Evolutionary conservation across 2,329 filamentous ascomycete species (phyloP), one percentile per base, ranked within the genome.

Genomic region (Dendrostoma leiphaemia): DNA sequence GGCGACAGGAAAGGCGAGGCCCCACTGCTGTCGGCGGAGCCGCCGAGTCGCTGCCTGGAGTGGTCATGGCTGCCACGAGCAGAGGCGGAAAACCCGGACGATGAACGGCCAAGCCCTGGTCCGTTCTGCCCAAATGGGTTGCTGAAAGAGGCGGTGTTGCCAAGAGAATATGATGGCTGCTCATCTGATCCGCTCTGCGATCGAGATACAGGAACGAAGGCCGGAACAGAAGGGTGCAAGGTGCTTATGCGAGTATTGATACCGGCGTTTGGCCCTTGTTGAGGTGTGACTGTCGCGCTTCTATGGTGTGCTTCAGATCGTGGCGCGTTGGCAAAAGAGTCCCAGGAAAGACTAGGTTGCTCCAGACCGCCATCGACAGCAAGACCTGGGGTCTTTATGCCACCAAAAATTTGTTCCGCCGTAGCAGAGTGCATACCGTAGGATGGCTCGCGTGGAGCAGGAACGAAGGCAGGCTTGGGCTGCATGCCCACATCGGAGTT

Each of bases 371-470:
- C 45, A 37, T 29, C 23, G 19, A 34, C 26, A 6, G 6, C 15
- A 4, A 23, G 26, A 6, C 23, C 46, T 51, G 44, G 53, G 9
- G 28, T 63, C 13, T 64, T 67, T 38, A 74, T 61, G 38, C 71
- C 67, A 26, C 71, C 76, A 59, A 82, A 80, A 2, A 80, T 60
- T 17, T 80, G 78, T 45, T 79, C 75, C 24, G 79, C 76, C 7
- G 76, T 79, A 3, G 70, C 64, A 9, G 75, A 77, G 61, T 79
- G 74, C 79, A 83, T 81, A 15, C 78, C 81, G 57, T 82, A 83
- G 2, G 77, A 81, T 3, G 77, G 70, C 35, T 80, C 76, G 35
- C 24, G 53, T 6, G 65, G 49, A 8, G 49, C 54, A 3, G 43
- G 46, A 40, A 17, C 9, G 26, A 29, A 23, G 2, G 51, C 51